Evolutionary conservation across 345 rosid genomes (phyloP).

Genomic region (Populus simonii): DNA sequence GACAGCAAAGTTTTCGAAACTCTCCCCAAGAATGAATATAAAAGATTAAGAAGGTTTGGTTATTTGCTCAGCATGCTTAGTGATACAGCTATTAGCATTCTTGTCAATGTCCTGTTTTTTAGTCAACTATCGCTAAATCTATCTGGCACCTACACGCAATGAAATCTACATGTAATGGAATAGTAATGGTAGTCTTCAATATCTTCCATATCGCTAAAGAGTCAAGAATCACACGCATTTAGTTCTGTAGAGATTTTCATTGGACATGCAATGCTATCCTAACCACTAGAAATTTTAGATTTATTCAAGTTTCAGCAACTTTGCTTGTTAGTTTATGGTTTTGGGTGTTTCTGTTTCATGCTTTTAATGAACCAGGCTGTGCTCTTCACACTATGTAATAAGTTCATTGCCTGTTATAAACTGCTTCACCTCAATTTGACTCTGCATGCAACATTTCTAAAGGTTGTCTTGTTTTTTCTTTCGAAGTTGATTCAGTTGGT

Average conservation of each 20-base stretch:
- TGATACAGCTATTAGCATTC: background rate
- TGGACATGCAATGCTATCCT: background rate
- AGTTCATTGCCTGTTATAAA: background rate
- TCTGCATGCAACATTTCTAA: background rate
- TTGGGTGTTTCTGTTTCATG: background rate
- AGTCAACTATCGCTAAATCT: background rate
- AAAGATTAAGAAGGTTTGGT: constrained; percentile 50
- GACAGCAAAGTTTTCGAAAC: constrained; percentile 46
- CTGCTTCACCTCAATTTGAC: background rate
- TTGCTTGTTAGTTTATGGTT: background rate
- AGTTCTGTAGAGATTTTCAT: background rate
- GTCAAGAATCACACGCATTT: background rate
- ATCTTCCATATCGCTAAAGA: background rate
- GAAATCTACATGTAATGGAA: background rate
- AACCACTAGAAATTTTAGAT: background rate
- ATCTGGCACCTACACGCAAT: background rate
- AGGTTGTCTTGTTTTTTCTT: background rate
- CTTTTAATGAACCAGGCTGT: background rate
- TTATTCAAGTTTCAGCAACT: background rate
- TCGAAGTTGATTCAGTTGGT: constrained; percentile 2
- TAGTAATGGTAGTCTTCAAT: background rate
- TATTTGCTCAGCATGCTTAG: background rate
- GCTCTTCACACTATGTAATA: background rate
- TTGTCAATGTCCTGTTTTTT: background rate
- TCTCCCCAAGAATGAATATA: constrained; percentile 68